Percentiles rank a stretch among this genome's conserved stretches.
Evolutionary conservation across 75 land plant genomes (phyloP).

Genomic region (Adiantum capillusveneris): DNA sequence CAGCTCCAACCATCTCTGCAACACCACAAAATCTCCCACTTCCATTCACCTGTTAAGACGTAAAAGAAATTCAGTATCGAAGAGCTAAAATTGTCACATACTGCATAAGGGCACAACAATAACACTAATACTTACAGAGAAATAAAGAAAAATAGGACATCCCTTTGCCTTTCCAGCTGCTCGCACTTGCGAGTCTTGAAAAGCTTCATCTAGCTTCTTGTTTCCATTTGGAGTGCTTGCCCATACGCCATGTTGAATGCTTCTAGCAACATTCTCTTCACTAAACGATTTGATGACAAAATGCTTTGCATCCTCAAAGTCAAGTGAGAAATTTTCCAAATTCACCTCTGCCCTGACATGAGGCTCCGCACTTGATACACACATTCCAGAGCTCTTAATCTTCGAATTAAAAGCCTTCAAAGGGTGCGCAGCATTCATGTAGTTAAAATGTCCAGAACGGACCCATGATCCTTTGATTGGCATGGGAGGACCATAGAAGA

Average conservation of each 20-base stretch:
- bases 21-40: slow-evolving; percentile 93
- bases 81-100: no score
- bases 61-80: no score
- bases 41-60: slow-evolving; percentile 72
- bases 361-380: no score
- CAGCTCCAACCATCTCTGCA: slow-evolving; percentile 83
- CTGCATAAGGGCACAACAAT: no score
- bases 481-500: no score
- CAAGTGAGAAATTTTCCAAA: no score
- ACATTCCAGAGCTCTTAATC: no score
- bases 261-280: slow-evolving; percentile 59
- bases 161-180: slow-evolving; percentile 16
- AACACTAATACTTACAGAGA: slow-evolving; percentile 38
- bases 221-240: slow-evolving; percentile 64
- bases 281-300: slow-evolving; percentile 61
- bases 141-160: slow-evolving; percentile 57
- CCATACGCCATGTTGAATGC: slow-evolving; percentile 61
- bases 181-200: slow-evolving; percentile 34
- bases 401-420: no score
- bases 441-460: no score
- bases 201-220: slow-evolving; percentile 40
- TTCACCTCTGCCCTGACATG: no score
- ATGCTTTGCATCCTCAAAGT: slow-evolving; percentile 34
- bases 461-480: no score
- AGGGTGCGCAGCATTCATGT: no score